Percentiles rank a stretch among this genome's conserved stretches.
Evolutionary conservation across 2,329 filamentous ascomycete species (phyloP).

Genomic region (Colletotrichum godetiae): DNA sequence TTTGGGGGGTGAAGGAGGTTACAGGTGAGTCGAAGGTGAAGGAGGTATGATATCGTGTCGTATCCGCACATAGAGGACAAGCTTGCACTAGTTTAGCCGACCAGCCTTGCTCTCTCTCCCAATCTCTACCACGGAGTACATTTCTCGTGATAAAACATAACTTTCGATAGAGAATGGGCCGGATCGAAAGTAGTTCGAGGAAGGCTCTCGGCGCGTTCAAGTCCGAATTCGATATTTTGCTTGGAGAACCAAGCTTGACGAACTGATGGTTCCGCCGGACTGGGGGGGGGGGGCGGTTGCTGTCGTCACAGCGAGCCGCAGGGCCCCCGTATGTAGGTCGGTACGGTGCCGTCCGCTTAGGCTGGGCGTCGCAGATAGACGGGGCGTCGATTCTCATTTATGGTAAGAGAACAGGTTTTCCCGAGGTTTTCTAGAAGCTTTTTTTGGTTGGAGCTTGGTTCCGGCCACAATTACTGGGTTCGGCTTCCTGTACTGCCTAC

Average conservation of each 20-base stretch:
- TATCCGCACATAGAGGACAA: not conserved
- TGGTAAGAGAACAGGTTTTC: not conserved
- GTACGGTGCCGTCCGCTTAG: not conserved
- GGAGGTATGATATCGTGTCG: not conserved
- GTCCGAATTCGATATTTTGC: not conserved
- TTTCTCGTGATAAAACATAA: too few relatives aligned
- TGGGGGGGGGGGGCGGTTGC: too few relatives aligned
- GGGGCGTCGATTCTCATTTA: not conserved
- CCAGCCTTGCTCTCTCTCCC: not conserved
- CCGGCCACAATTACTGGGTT: not conserved
- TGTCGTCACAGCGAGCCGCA: not conserved
- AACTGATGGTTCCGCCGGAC: not conserved
- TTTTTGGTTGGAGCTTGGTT: not conserved
- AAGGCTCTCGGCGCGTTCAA: not conserved
- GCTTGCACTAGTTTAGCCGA: not conserved
- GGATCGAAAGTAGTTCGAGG: not conserved
- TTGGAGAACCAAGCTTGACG: not conserved
- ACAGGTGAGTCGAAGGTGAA: not conserved
- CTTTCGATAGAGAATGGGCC: not conserved
- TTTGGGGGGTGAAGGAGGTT: not conserved
- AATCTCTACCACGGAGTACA: not conserved
- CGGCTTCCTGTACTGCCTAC: not conserved
- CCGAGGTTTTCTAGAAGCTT: not conserved
- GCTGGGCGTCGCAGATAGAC: constrained; percentile 12
- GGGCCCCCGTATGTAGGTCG: too few relatives aligned